A percentile compares a stretch with the other conserved stretches of the same genome.
phyloP scores from a whole-genome alignment of 2,329 filamentous ascomycete genomes.

The Hypoxylon sp. region DNA sequence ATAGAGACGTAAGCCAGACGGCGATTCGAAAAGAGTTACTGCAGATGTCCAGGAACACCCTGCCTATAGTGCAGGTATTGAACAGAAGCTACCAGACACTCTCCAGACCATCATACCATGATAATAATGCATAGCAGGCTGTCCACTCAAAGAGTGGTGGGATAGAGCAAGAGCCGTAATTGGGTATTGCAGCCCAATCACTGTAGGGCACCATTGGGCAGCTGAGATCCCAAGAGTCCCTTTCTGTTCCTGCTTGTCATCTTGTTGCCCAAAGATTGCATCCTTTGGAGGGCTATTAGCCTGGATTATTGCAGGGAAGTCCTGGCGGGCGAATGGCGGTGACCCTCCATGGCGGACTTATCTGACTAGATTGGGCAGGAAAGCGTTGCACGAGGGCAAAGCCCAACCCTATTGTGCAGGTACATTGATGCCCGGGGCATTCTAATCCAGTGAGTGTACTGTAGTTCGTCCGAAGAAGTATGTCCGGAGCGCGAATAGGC shows the following conservation, averaged over 20 bases:
- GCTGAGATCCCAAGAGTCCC: constrained; percentile 33
- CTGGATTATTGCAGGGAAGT: constrained; percentile 48
- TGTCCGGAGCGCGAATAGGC: constrained; percentile 25
- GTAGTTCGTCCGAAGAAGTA: constrained; percentile 31
- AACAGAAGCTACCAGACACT: constrained; percentile 26
- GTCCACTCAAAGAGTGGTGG: constrained; percentile 30
- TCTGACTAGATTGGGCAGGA: constrained; percentile 52
- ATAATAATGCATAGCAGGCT: constrained; percentile 34
- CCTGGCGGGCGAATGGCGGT: constrained; percentile 50
- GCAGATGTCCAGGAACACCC: constrained; percentile 42
- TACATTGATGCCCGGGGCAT: constrained; percentile 44
- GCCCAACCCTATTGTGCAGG: constrained; percentile 45
- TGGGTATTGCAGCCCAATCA: constrained; percentile 42
- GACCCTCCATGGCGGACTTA: constrained; percentile 45
- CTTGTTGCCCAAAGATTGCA: constrained; percentile 45
- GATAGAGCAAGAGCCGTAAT: constrained; percentile 34
- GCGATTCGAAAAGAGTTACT: constrained; percentile 35
- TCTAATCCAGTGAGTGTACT: constrained; percentile 36
- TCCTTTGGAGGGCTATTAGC: constrained; percentile 43
- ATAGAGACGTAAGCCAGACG: constrained; percentile 37
- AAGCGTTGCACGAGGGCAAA: constrained; percentile 43
- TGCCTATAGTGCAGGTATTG: constrained; percentile 40
- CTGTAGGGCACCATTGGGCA: constrained; percentile 48
- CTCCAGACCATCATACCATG: constrained; percentile 36
- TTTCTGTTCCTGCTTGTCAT: constrained; percentile 32